phyloP scores from a whole-genome alignment of 1,139 yeast species.

The Magnusiomyces ingens region DNA sequence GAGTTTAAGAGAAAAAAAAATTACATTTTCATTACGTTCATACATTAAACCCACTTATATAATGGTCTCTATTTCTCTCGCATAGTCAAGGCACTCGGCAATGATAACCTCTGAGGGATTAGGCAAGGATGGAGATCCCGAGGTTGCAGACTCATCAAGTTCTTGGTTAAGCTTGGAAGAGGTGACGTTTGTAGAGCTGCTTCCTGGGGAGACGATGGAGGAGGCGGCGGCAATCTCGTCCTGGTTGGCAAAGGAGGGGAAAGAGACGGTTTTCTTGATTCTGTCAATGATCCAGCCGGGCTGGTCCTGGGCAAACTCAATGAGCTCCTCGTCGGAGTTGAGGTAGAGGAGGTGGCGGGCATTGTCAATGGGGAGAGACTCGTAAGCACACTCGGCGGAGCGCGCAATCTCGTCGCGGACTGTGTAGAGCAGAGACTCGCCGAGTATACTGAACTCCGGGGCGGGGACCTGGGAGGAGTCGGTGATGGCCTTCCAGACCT shows the following conservation, averaged over 20 bases:
- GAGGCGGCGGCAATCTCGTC: constrained; percentile 1
- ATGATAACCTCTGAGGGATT: constrained; percentile 39
- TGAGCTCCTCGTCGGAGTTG: constrained; percentile 60
- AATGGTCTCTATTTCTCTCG: constrained; percentile 82
- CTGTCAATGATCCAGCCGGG: constrained; percentile 48
- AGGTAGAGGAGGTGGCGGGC: constrained; percentile 76
- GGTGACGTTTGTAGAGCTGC: constrained; percentile 7
- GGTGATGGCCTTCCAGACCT: constrained; percentile 73
- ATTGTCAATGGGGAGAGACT: constrained; percentile 68
- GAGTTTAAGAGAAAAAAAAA: background rate
- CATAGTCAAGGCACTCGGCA: constrained; percentile 65
- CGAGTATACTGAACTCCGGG: constrained; percentile 38
- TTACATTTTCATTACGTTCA: background rate
- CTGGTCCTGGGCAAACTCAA: constrained; percentile 48
- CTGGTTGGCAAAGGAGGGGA: constrained; percentile 40
- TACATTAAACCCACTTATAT: constrained; percentile 37
- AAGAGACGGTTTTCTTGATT: constrained; percentile 51
- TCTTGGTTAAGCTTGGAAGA: constrained; percentile 19
- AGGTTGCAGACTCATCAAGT: constrained; percentile 24
- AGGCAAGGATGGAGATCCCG: background rate
- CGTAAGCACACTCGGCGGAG: constrained; percentile 75
- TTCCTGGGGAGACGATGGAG: constrained; percentile 1
- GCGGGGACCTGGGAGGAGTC: constrained; percentile 42
- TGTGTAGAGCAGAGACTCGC: constrained; percentile 56
- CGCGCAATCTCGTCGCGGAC: constrained; percentile 84